Evolutionary conservation across 495 filamentous ascomycete genomes (phyloP), one percentile per base, ranked within the genome.

Genomic region (Talaromyces trachyspermus): DNA sequence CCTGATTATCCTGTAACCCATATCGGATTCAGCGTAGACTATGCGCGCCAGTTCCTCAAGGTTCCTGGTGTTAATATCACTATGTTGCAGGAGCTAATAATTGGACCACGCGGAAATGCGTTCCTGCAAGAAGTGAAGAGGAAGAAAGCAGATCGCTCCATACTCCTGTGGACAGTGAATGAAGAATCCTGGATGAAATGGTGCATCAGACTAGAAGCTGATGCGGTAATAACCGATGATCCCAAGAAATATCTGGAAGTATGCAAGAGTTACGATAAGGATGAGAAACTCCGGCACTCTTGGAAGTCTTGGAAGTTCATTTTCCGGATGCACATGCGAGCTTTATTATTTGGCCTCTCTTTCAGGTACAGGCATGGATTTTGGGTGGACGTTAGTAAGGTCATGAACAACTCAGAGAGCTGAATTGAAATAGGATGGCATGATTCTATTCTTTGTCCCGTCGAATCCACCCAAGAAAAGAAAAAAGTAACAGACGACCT

Each of bases 131-230:
- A 86, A 17, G 69, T 71, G 2, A 77, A 85, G 15, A 73, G 73
- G 10, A 69, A 69, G 36, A 60, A 62, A 42, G 61, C 69, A 2
- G 67, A 70, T 14, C 76, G 84, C 14, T 68, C 72, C 10, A 61
- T 95, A 7, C 84, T 79, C 54, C 67, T 79, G 0, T 96, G 90
- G 90, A 95, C 91, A 0, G 86, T 95, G 15, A 92, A 96, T 53
- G 78, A 83, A 3, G 75, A 75, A 44, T 60, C 64, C 10, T 70
- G 76, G 59, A 95, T 95, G 89, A 69, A 77, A 54, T 91, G 85
- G 85, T 66, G 76, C 40, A 74, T 83, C 24, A 59, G 64, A 20
- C 61, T 69, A n/a, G 55, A 58, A 19, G 59, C 80, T 0, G 76
- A 81, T 48, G 78, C 76, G 0, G 70, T 80, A 0, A 75, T 83